Percentiles rank a stretch among this genome's conserved stretches.
Evolutionary conservation across 2,329 filamentous ascomycete genomes (phyloP).

Genomic region (Shiraia bambusicola): DNA sequence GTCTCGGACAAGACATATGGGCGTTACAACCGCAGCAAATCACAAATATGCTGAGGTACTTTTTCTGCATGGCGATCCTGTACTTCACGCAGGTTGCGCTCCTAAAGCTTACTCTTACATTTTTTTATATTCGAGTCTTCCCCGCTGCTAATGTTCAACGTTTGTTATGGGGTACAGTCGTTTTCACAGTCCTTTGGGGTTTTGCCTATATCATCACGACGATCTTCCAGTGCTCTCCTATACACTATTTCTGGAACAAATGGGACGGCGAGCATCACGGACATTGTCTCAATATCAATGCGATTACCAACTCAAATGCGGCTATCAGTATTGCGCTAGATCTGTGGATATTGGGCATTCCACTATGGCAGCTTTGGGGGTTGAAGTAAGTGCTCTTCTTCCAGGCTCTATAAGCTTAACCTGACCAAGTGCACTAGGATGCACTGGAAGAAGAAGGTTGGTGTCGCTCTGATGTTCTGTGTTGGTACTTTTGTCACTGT

Average conservation of each 20-base stretch:
- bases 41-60: slow-evolving; percentile 45
- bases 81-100: slow-evolving; percentile 38
- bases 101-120: slow-evolving; percentile 32
- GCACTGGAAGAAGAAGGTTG: slow-evolving; percentile 43
- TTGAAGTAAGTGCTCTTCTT: slow-evolving; percentile 17
- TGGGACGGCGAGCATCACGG: slow-evolving; percentile 36
- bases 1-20: slow-evolving; percentile 57
- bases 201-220: slow-evolving; percentile 21
- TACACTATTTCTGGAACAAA: slow-evolving; percentile 39
- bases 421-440: no score
- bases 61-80: slow-evolving; percentile 40
- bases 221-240: slow-evolving; percentile 41
- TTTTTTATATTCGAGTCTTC: slow-evolving; percentile 38
- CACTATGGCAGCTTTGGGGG: slow-evolving; percentile 37
- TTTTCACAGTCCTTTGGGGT: slow-evolving; percentile 31
- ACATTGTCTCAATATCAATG: slow-evolving; percentile 40
- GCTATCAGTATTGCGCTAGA: slow-evolving; percentile 40
- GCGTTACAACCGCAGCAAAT: slow-evolving; percentile 47
- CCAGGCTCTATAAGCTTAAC: no score
- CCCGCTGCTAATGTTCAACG: slow-evolving; percentile 25
- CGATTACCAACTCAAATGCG: slow-evolving; percentile 36
- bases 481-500: slow-evolving; percentile 31
- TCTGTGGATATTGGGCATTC: slow-evolving; percentile 39
- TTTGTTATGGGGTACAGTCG: slow-evolving; percentile 27
- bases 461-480: slow-evolving; percentile 44